phyloP scores from a whole-genome alignment of 2,329 filamentous ascomycete species.

The Pseudogymnoascus sp. region DNA sequence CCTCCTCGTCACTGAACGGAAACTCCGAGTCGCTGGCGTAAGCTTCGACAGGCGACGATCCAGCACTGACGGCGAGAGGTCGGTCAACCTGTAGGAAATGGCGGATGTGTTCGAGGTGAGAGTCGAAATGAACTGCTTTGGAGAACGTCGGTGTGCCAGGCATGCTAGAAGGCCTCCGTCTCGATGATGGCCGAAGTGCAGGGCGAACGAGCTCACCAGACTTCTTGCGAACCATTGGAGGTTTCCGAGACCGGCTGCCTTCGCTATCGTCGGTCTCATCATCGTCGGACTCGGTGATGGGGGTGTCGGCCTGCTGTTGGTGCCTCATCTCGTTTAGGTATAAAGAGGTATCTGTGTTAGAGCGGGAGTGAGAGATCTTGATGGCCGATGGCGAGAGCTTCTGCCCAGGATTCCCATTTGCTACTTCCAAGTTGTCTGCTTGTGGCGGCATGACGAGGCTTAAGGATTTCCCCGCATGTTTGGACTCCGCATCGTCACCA shows the following conservation, averaged over 20 bases:
- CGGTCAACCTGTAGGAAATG: slow-evolving; percentile 93
- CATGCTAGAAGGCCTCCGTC: slow-evolving; percentile 85
- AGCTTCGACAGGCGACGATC: slow-evolving; percentile 80
- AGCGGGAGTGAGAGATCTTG: slow-evolving; percentile 25
- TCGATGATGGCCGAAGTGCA: slow-evolving; percentile 70
- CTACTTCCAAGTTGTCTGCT: slow-evolving; percentile 25
- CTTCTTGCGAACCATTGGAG: slow-evolving; percentile 95
- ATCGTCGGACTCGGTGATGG: slow-evolving; percentile 46
- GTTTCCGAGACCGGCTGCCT: slow-evolving; percentile 58
- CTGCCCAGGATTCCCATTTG: slow-evolving; percentile 7
- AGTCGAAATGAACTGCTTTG: slow-evolving; percentile 98
- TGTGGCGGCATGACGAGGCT: slow-evolving; percentile 32
- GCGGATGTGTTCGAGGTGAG: slow-evolving; percentile 88
- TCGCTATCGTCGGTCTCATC: slow-evolving; percentile 49
- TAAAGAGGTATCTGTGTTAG: slow-evolving; percentile 41
- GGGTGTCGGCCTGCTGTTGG: slow-evolving; percentile 22
- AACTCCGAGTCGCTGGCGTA: slow-evolving; percentile 87
- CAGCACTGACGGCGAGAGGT: slow-evolving; percentile 90
- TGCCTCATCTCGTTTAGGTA: slow-evolving; percentile 27
- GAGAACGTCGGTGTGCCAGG: slow-evolving; percentile 92
- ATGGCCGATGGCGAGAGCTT: slow-evolving; percentile 14
- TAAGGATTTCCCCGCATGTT: slow-evolving; percentile 21
- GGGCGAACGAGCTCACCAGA: slow-evolving; percentile 94
- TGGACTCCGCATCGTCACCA: slow-evolving; percentile 18
- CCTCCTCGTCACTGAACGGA: slow-evolving; percentile 59